Evolutionary conservation across 225 moss, liverwort and hornwort genomes (phyloP), one percentile per base, ranked within the genome.

Genomic region (Lunularia cruciata): DNA sequence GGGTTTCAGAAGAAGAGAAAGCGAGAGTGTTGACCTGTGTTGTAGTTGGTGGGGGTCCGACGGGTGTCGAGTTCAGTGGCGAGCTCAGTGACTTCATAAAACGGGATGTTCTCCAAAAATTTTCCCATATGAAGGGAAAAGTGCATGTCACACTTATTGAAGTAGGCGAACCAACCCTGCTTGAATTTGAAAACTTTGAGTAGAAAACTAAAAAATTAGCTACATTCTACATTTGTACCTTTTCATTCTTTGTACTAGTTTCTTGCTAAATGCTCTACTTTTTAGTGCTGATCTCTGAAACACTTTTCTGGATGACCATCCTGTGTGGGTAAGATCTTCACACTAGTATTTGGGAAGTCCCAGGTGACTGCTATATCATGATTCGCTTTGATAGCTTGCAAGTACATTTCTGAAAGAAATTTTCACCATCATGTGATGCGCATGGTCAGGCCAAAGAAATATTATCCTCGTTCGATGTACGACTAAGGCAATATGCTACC

Each of bases 21-120:
- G 72, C 60, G 40, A 86, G 83, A 33, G 77, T 92, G 27, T 40
- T 95, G 49, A 90, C 79, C 60, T 87, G 86, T 66, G 95, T 95
- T 19, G 88, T 95, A 3, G 95, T 95, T 25, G 95, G 95, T 19
- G 95, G 95, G 3, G 95, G 95, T 40, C 92, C 95, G 0, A 95
- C 92, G n/a, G 95, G 95, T 0, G 95, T 95, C 45, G 95, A 95
- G 71, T 95, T 95, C 56, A 86, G 87, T 59, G 95, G 92, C 7
- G 95, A 95, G 67, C 87, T 95, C 38, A 92, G 92, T 75, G 95
- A 95, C 69, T 92, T 95, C 79, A 95, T 95, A 32, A 64, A 46
- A 20, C 76, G 72, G 23, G 95, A 95, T 62, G 90, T 92, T 27
- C 71, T 83, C 10, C 83, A 79, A 70, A 90, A 87, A 63, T 95